Evolutionary conservation across 2,329 filamentous ascomycete genomes (phyloP).

Genomic region (Cladosporium sp.): DNA sequence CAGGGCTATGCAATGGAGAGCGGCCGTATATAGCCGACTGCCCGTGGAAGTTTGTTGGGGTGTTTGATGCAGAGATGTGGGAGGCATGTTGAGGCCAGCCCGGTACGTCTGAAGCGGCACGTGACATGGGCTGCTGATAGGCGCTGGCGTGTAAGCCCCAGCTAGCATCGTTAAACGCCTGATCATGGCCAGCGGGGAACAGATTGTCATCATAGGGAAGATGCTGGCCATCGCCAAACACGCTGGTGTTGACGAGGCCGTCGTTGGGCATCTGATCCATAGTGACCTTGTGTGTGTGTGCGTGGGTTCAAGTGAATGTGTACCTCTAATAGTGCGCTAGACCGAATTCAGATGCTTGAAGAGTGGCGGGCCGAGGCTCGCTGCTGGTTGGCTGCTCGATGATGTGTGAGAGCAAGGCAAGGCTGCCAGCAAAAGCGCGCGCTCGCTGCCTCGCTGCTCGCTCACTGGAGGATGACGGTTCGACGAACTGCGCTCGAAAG

Average conservation of each 20-base stretch:
- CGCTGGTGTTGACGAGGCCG: slow-evolving; percentile 24
- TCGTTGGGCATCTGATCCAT: slow-evolving; percentile 25
- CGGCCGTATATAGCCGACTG: slow-evolving; percentile 22
- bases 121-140: slow-evolving; percentile 23
- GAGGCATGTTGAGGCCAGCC: slow-evolving; percentile 26
- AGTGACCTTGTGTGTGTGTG: background rate
- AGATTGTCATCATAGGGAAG: slow-evolving; percentile 28
- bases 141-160: slow-evolving; percentile 30
- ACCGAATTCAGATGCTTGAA: background rate
- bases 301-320: background rate
- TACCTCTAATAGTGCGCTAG: slow-evolving; percentile 11
- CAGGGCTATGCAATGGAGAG: slow-evolving; percentile 25
- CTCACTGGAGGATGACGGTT: slow-evolving; percentile 1
- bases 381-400: slow-evolving; percentile 1
- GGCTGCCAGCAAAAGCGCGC: background rate
- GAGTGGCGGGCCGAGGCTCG: background rate
- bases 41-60: slow-evolving; percentile 17
- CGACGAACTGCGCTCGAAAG: slow-evolving; percentile 6
- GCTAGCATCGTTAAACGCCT: slow-evolving; percentile 26
- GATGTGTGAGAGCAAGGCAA: too few species aligned
- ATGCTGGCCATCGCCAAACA: slow-evolving; percentile 27
- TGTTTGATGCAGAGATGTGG: slow-evolving; percentile 19
- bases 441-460: background rate
- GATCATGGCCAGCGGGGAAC: slow-evolving; percentile 24
- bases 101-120: slow-evolving; percentile 19